Percentiles rank a stretch among this genome's conserved stretches.
phyloP scores from a whole-genome alignment of 345 rosid species.

The Toxicodendron radicans region DNA sequence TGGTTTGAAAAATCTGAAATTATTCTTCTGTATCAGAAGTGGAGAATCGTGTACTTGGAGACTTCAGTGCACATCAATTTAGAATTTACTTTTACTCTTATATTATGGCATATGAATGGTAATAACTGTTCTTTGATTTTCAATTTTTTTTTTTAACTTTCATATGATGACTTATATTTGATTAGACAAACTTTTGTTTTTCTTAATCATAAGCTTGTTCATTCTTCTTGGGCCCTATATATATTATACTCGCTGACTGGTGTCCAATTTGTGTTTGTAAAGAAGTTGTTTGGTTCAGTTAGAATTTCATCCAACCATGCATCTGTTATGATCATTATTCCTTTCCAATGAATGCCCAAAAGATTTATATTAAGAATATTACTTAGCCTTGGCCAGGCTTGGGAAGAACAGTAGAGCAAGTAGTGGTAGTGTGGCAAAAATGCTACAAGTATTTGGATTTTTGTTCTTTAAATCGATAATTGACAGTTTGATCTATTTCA shows the following conservation, averaged over 20 bases:
- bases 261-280: not conserved
- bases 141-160: not conserved
- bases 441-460: not conserved
- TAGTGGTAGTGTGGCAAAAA: not conserved
- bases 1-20: too few relatives aligned
- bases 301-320: not conserved
- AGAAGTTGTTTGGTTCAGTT: constrained; percentile 6
- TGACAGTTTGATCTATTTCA: not conserved
- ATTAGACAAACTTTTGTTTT: not conserved
- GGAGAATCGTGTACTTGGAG: not conserved
- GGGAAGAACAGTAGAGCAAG: not conserved
- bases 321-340: not conserved
- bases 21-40: not conserved
- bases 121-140: not conserved
- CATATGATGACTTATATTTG: not conserved
- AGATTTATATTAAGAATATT: not conserved
- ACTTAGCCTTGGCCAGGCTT: not conserved
- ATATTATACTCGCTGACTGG: not conserved
- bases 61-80: not conserved
- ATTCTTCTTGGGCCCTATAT: not conserved
- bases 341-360: too few relatives aligned
- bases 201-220: not conserved
- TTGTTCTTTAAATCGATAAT: not conserved
- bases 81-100: not conserved
- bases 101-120: not conserved